Conservation (phyloP, 495 filamentous ascomycete genomes). For the Chaetomidium leptoderma region DNA sequence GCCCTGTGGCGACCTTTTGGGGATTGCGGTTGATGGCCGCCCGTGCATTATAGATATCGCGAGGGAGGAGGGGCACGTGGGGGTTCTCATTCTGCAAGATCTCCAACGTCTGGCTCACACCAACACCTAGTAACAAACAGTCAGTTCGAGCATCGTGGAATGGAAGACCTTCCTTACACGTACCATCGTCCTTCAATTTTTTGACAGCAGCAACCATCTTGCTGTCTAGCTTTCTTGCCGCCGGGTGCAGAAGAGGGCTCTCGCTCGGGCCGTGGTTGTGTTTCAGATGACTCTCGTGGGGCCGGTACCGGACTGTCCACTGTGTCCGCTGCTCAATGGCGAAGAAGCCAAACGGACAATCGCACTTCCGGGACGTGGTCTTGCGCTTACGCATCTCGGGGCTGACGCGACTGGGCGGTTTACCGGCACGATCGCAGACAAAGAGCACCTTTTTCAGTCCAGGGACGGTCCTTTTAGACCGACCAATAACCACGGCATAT, state of each 20-base stretch:
- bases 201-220: slow-evolving; percentile 57
- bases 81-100: slow-evolving; percentile 54
- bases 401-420: slow-evolving; percentile 48
- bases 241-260: slow-evolving; percentile 52
- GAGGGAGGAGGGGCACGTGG: slow-evolving; percentile 49
- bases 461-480: slow-evolving; percentile 54
- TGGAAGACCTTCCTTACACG: slow-evolving; percentile 13
- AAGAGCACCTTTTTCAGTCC: slow-evolving; percentile 57
- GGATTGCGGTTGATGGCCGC: slow-evolving; percentile 56
- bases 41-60: slow-evolving; percentile 56
- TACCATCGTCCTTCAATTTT: slow-evolving; percentile 52
- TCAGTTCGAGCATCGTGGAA: slow-evolving; percentile 16
- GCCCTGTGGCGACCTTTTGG: slow-evolving; percentile 48
- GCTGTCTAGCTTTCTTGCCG: slow-evolving; percentile 53
- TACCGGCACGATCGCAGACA: slow-evolving; percentile 54
- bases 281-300: slow-evolving; percentile 44
- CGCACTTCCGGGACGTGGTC: slow-evolving; percentile 54
- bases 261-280: slow-evolving; percentile 56
- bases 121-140: slow-evolving; percentile 39
- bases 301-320: slow-evolving; percentile 53
- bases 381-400: slow-evolving; percentile 53
- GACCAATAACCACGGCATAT: slow-evolving; percentile 55
- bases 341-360: slow-evolving; percentile 56
- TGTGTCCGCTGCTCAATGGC: slow-evolving; percentile 54
- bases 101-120: slow-evolving; percentile 53